Conservation (phyloP, 202 grass and related monocot genomes). For the Musa balbisiana region DNA sequence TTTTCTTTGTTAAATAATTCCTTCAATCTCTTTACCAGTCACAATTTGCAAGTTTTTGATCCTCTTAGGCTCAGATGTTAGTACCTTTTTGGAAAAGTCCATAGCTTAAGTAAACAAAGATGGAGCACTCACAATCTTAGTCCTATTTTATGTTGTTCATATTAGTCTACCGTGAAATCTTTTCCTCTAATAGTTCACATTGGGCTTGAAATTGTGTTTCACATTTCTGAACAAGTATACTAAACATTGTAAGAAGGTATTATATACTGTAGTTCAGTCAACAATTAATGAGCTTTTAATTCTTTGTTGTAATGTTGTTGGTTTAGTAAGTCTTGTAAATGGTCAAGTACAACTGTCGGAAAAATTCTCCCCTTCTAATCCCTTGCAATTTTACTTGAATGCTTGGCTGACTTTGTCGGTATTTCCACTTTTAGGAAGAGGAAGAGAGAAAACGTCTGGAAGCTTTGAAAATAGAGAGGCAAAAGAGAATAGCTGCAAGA, state of each 20-base stretch:
- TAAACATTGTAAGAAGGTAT: not conserved
- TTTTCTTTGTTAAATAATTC: not conserved
- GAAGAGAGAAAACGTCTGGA: conserved; percentile 81
- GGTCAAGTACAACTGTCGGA: not conserved
- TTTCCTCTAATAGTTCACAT: not conserved
- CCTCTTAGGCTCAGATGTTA: too few relatives aligned
- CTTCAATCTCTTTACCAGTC: not conserved
- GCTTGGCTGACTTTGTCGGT: conserved; percentile 9
- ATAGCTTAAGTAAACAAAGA: not conserved
- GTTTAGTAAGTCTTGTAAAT: not conserved
- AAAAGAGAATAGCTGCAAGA: conserved; percentile 89
- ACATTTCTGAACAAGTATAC: not conserved
- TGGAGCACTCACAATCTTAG: too few relatives aligned
- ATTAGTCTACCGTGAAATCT: not conserved
- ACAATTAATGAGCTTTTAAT: not conserved
- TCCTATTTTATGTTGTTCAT: not conserved
- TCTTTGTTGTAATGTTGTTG: not conserved
- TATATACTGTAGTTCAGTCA: not conserved
- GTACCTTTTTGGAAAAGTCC: not conserved
- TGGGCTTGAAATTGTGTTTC: not conserved
- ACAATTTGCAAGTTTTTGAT: too few relatives aligned
- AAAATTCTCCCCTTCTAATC: not conserved
- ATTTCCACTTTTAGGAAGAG: conserved; percentile 53
- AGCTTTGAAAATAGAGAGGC: conserved; percentile 78
- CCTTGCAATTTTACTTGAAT: not conserved